Conservation (phyloP, 768 basidiomycete species). For the Solioccasus polychromus region DNA sequence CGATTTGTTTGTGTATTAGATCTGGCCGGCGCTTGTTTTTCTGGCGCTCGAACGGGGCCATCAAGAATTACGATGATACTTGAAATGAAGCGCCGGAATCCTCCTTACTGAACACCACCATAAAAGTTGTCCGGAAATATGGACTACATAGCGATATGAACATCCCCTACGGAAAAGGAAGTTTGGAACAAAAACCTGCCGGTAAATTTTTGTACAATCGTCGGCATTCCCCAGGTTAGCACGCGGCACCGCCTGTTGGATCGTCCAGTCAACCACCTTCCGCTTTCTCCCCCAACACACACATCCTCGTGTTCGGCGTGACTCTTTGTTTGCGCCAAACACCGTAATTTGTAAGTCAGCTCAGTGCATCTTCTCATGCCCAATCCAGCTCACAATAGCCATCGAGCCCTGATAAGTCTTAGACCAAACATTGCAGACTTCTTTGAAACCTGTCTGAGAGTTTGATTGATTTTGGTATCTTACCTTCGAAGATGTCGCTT, state of each 20-base stretch:
- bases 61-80: neutral
- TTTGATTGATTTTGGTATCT: neutral
- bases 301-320: neutral
- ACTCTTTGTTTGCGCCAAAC: neutral
- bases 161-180: slow-evolving; percentile 15
- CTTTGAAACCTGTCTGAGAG: neutral
- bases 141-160: no score
- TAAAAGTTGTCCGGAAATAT: no score
- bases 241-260: neutral
- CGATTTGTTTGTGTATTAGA: no score
- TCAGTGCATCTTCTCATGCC: neutral
- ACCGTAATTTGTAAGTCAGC: neutral
- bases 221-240: slow-evolving; percentile 8
- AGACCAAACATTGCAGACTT: neutral
- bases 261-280: neutral
- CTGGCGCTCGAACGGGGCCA: slow-evolving; percentile 12
- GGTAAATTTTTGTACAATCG: slow-evolving; percentile 13
- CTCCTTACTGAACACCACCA: no score
- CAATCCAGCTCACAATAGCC: neutral
- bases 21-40: slow-evolving; percentile 5
- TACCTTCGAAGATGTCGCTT: slow-evolving; percentile 27
- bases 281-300: neutral
- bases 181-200: slow-evolving; percentile 9
- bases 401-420: neutral
- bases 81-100: neutral